Percentiles rank a stretch among this genome's conserved stretches.
Evolutionary conservation across 2,329 filamentous ascomycete genomes (phyloP).

Genomic region (Ophiostoma pallidulum): DNA sequence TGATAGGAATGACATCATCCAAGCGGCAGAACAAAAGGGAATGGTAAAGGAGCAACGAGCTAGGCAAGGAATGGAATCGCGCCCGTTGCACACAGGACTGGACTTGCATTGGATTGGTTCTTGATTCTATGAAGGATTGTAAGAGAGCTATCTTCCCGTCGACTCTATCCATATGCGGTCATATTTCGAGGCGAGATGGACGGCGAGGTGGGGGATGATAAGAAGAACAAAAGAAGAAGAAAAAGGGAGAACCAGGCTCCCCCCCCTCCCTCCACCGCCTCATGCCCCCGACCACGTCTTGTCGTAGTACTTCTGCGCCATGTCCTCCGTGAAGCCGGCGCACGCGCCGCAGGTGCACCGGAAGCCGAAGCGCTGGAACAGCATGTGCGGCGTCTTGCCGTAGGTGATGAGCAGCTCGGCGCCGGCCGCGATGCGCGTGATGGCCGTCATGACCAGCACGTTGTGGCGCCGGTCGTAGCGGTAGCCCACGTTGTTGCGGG

Average conservation of each 20-base stretch:
- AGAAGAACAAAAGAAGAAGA: neutral
- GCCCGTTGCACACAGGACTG: too few relatives aligned
- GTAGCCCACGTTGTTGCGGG: slow-evolving; percentile 35
- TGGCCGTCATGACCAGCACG: slow-evolving; percentile 33
- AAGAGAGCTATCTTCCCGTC: too few relatives aligned
- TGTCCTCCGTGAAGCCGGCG: slow-evolving; percentile 8
- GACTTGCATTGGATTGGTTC: too few relatives aligned
- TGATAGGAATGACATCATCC: too few relatives aligned
- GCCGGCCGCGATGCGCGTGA: slow-evolving; percentile 10
- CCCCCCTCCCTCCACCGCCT: neutral
- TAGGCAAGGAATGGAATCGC: too few relatives aligned
- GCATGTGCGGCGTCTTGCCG: slow-evolving; percentile 15
- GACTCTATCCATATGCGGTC: too few relatives aligned
- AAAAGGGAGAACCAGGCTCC: neutral
- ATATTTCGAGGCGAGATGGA: too few relatives aligned
- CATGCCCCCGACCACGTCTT: slow-evolving; percentile 2
- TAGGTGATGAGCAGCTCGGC: slow-evolving; percentile 20
- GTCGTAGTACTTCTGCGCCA: slow-evolving; percentile 4
- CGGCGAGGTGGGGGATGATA: too few relatives aligned
- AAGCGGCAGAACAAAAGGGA: neutral
- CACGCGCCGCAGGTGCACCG: slow-evolving; percentile 18
- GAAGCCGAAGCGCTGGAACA: slow-evolving; percentile 18
- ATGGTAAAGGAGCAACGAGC: neutral
- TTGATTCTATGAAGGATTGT: neutral
- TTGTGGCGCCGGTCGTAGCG: slow-evolving; percentile 26